Evolutionary conservation across 495 filamentous ascomycete genomes (phyloP).

Genomic region (Hapsidospora chrysogenum): DNA sequence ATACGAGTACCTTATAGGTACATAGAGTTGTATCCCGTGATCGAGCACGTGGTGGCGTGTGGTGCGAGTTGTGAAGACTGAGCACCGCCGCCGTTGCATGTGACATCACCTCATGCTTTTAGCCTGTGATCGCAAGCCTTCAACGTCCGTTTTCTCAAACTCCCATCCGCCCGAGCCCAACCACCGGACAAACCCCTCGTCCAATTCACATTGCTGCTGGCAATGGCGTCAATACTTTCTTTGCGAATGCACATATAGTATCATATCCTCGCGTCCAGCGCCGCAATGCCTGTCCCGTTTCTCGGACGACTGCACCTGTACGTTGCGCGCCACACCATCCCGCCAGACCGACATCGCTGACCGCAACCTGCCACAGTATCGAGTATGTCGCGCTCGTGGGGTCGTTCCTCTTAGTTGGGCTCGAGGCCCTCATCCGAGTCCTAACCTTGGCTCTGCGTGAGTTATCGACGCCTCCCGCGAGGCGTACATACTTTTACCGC

Average conservation of each 20-base stretch:
- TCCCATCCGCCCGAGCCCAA: too few relatives aligned
- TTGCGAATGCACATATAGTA: background rate
- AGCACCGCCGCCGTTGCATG: too few relatives aligned
- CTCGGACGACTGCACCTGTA: constrained; percentile 67
- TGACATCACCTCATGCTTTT: constrained; percentile 8
- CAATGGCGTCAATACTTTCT: background rate
- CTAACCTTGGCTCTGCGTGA: constrained; percentile 80
- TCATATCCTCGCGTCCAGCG: background rate
- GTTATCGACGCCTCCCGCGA: constrained; percentile 9
- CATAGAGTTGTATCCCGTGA: too few relatives aligned
- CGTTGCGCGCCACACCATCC: constrained; percentile 10
- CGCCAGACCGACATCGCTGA: background rate
- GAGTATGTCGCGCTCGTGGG: constrained; percentile 78
- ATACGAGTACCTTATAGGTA: too few relatives aligned
- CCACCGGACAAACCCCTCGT: too few relatives aligned
- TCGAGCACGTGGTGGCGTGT: too few relatives aligned
- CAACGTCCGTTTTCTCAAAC: too few relatives aligned
- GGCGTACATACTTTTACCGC: background rate
- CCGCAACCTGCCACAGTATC: constrained; percentile 23
- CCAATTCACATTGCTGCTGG: too few relatives aligned
- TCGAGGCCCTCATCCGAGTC: constrained; percentile 71
- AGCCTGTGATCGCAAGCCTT: background rate
- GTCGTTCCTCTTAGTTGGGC: constrained; percentile 62
- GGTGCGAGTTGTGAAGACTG: too few relatives aligned
- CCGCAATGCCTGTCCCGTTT: constrained; percentile 63